Evolutionary conservation across 2,329 filamentous ascomycete species (phyloP), one percentile per base, ranked within the genome.

Genomic region (Botrytis fragariae): DNA sequence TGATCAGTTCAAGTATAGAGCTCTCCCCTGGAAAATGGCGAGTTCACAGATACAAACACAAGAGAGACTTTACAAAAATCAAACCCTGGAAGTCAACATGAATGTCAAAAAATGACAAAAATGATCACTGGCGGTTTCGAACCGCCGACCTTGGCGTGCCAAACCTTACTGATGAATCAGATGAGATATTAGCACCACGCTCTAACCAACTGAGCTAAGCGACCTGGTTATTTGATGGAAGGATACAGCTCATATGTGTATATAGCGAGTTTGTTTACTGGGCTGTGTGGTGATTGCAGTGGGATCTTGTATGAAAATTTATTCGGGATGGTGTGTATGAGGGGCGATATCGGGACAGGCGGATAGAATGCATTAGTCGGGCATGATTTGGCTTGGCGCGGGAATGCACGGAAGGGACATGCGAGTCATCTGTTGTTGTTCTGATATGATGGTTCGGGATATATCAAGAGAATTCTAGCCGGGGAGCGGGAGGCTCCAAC

Each of bases 201-300:
- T 65, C 62, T 65, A 65, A 65, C 62, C 62, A 65, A 25, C 62
- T 65, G 62, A 65, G 62, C 62, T 65, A 65, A 48, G 62, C 62
- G 62, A 65, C 62, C 62, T 65, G 6, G 12, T 48, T 48, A 35
- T 65, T 65, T 9, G 20, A 25, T 65, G 18, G n/a, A n/a, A n/a
- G n/a, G n/a, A n/a, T n/a, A n/a, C n/a, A n/a, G n/a, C n/a, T n/a
- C n/a, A n/a, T n/a, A n/a, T n/a, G n/a, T n/a, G n/a, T n/a, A n/a
- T n/a, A n/a, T n/a, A n/a, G n/a, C n/a, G n/a, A n/a, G n/a, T n/a
- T n/a, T n/a, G n/a, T n/a, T n/a, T n/a, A n/a, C n/a, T n/a, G n/a
- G n/a, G n/a, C n/a, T n/a, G n/a, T 12, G 8, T 32, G 0, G 22
- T 62, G 25, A 42, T 42, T 42, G 35, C 3, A 37, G 35, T n/a